Conservation (phyloP, 2,329 filamentous ascomycete genomes). For the Fusarium longipes region DNA sequence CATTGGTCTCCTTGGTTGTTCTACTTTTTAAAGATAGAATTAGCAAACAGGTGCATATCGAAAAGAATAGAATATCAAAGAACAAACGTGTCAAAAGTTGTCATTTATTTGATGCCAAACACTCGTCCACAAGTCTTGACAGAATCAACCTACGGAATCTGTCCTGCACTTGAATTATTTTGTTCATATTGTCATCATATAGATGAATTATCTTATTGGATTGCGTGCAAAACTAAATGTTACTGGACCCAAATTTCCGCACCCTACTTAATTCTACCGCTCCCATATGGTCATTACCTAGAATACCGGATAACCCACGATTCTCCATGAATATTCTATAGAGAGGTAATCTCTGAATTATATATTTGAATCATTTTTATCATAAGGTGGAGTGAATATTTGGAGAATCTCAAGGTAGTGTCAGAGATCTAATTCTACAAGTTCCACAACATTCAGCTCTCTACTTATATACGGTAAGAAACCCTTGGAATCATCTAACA, state of each 20-base stretch:
- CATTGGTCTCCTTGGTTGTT: not conserved
- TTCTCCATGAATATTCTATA: not conserved
- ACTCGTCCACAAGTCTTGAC: not conserved
- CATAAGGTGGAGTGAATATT: too few species aligned
- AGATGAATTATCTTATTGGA: not conserved
- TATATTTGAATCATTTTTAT: not conserved
- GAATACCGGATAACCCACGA: not conserved
- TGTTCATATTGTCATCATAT: not conserved
- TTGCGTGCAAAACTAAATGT: not conserved
- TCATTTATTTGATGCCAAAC: constrained; percentile 15
- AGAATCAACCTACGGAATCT: not conserved
- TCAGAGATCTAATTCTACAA: not conserved
- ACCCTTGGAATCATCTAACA: too few species aligned
- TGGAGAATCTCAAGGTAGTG: not conserved
- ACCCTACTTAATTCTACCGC: not conserved
- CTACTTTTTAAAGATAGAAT: not conserved
- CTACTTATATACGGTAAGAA: not conserved
- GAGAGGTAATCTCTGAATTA: not conserved
- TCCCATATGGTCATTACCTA: not conserved
- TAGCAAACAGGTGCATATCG: not conserved
- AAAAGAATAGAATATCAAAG: not conserved
- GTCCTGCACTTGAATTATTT: not conserved
- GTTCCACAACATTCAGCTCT: not conserved
- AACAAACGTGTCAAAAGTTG: not conserved
- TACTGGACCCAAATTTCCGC: not conserved